phyloP scores from a whole-genome alignment of 176 grass and related monocot genomes.

The Eleusine indica region DNA sequence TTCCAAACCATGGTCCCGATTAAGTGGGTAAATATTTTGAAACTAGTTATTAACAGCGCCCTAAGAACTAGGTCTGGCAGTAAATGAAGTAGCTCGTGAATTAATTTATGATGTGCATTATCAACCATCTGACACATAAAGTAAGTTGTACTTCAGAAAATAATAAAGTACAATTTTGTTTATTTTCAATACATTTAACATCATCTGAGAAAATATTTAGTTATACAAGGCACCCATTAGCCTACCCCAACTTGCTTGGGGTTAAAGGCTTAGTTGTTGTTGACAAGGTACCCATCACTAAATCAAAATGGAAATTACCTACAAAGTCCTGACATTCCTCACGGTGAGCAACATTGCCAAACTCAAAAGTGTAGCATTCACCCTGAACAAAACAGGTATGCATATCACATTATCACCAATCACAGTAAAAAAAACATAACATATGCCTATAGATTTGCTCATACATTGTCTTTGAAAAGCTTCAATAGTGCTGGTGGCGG shows the following conservation, averaged over 20 bases:
- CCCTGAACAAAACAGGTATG: constrained; percentile 54
- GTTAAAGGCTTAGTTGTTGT: too few species aligned
- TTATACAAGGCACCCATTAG: neutral
- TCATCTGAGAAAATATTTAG: neutral
- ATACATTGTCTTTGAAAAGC: constrained; percentile 89
- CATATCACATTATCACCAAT: neutral
- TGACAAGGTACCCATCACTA: neutral
- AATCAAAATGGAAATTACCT: constrained; percentile 54
- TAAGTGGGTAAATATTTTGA: neutral
- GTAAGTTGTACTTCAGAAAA: neutral
- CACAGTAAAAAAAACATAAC: neutral
- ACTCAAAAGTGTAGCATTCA: constrained; percentile 87
- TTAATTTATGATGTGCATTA: neutral
- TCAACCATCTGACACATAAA: too few species aligned
- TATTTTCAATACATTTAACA: neutral
- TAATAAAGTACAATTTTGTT: neutral
- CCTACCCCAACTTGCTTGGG: too few species aligned
- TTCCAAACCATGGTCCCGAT: neutral
- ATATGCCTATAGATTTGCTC: constrained; percentile 23
- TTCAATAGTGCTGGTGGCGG: constrained; percentile 67
- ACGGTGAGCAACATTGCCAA: constrained; percentile 70
- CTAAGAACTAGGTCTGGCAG: neutral
- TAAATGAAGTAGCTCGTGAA: neutral
- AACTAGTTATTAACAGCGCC: neutral
- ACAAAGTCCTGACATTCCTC: constrained; percentile 75